A percentile compares a stretch with the other conserved stretches of the same genome.
These are phyloP conservation scores for Dianthus caryophyllus DNA, from an alignment of 148 eudicot genomes.

Conservation along the genomic window DNA sequence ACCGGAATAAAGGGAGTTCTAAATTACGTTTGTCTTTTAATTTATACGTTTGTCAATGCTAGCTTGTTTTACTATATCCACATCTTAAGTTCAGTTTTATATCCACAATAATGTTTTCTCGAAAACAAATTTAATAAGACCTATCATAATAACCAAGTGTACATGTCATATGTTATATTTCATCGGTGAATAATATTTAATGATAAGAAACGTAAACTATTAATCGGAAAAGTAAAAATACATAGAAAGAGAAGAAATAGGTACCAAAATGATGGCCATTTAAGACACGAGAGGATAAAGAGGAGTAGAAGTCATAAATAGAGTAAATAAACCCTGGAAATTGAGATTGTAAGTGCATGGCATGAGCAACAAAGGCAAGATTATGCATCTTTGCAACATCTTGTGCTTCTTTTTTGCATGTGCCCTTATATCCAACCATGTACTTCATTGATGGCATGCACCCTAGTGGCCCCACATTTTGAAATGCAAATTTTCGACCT, in stretches of 20 bases:
- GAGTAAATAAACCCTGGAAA: conserved; percentile 37
- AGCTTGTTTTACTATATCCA: too few relatives aligned
- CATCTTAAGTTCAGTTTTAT: too few relatives aligned
- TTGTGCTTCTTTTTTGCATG: conserved; percentile 30
- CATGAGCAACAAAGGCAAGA: conserved; percentile 13
- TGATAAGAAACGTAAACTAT: too few relatives aligned
- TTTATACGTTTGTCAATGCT: too few relatives aligned
- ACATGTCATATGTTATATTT: too few relatives aligned
- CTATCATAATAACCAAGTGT: too few relatives aligned
- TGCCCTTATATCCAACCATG: conserved; percentile 21
- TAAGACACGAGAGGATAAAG: conserved; percentile 20
- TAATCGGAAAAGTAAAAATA: background rate
- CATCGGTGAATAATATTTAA: too few relatives aligned
- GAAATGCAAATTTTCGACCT: conserved; percentile 48
- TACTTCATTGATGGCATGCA: conserved; percentile 37
- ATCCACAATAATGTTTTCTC: too few relatives aligned
- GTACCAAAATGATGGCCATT: conserved; percentile 31
- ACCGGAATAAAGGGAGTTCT: too few relatives aligned
- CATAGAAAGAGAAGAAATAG: background rate
- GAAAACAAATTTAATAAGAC: too few relatives aligned
- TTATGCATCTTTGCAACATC: conserved; percentile 35
- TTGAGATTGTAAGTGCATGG: conserved; percentile 20
- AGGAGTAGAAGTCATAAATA: conserved; percentile 34
- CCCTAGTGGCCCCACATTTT: conserved; percentile 43
- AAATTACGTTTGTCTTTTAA: too few relatives aligned